Evolutionary conservation across 164 flowering plant species (phyloP).

Genomic region (Vitis amurensis): DNA sequence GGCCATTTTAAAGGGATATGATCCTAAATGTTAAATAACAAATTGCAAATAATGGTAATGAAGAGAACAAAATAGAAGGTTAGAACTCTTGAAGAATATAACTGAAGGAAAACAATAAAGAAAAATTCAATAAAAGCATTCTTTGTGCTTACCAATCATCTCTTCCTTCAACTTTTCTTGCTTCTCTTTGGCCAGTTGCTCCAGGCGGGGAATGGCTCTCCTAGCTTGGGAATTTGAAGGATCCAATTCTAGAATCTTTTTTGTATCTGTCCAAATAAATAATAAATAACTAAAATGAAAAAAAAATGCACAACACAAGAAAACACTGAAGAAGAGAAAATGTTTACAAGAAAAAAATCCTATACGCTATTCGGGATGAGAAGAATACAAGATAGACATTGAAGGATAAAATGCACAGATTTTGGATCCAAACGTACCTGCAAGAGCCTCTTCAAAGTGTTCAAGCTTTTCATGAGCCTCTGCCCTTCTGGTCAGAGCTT

Average conservation of each 20-base stretch:
- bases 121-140: neutral
- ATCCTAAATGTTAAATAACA: neutral
- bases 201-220: slow-evolving; percentile 58
- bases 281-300: neutral
- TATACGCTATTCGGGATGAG: neutral
- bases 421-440: slow-evolving; percentile 46
- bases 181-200: slow-evolving; percentile 85
- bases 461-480: slow-evolving; percentile 93
- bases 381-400: neutral
- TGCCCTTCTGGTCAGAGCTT: slow-evolving; percentile 79
- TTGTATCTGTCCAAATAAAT: slow-evolving; percentile 50
- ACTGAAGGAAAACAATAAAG: neutral
- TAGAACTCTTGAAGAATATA: no score
- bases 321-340: neutral
- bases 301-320: neutral
- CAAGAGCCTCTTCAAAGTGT: slow-evolving; percentile 86
- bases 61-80: neutral
- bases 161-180: slow-evolving; percentile 97
- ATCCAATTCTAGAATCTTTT: slow-evolving; percentile 75
- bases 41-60: neutral
- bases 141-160: slow-evolving; percentile 66
- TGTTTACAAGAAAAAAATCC: neutral
- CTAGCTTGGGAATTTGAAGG: slow-evolving; percentile 73
- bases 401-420: neutral
- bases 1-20: no score